phyloP scores from a whole-genome alignment of 2,329 filamentous ascomycete species.

The Trichoderma harzianum region DNA sequence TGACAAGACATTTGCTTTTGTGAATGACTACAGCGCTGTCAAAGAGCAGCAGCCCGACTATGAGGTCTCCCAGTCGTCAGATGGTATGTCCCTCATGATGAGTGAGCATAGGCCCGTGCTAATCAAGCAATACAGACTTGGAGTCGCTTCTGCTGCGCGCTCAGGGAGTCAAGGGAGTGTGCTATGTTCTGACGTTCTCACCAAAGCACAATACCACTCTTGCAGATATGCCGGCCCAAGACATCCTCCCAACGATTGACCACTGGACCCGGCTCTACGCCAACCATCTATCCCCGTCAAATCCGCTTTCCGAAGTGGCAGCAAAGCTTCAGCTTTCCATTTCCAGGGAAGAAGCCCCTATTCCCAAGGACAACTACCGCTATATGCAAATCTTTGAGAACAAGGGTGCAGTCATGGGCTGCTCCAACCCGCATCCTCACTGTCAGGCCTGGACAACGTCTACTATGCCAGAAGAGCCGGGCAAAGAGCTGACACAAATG shows the following conservation, averaged over 20 bases:
- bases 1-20: constrained; percentile 83
- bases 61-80: constrained; percentile 37
- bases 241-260: constrained; percentile 80
- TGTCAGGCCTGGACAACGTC: constrained; percentile 96
- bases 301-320: constrained; percentile 51
- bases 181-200: constrained; percentile 95
- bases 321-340: constrained; percentile 41
- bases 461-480: constrained; percentile 83
- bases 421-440: constrained; percentile 96
- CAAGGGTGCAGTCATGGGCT: constrained; percentile 96
- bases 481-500: constrained; percentile 74
- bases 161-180: constrained; percentile 86
- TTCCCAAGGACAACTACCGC: constrained; percentile 71
- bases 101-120: background rate
- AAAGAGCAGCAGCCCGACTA: constrained; percentile 91
- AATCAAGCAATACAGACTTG: constrained; percentile 50
- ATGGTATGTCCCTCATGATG: constrained; percentile 28
- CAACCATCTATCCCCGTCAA: constrained; percentile 70
- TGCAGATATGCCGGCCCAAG: constrained; percentile 73
- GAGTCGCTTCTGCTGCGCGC: constrained; percentile 75
- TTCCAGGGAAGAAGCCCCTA: constrained; percentile 34
- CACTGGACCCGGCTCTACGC: constrained; percentile 92
- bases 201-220: constrained; percentile 87
- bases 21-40: constrained; percentile 96
- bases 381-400: constrained; percentile 99